phyloP scores from a whole-genome alignment of 2,329 filamentous ascomycete genomes.

The Furcasterigmium furcatum region DNA sequence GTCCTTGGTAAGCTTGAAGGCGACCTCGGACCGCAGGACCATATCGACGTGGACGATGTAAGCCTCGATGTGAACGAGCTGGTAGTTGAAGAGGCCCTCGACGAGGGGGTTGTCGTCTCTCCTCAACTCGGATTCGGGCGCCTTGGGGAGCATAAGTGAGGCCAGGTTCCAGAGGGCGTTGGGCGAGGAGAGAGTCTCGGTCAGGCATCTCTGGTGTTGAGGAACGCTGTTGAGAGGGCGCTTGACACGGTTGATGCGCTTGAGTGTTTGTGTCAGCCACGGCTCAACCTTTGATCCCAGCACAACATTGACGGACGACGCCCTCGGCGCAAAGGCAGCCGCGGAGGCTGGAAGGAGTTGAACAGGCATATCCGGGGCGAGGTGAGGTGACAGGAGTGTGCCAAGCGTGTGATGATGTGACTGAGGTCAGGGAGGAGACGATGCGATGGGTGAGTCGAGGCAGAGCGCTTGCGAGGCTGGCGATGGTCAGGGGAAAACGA shows the following conservation, averaged over 20 bases:
- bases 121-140: slow-evolving; percentile 78
- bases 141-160: slow-evolving; percentile 89
- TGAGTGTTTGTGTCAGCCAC: slow-evolving; percentile 94
- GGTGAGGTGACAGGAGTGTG: neutral
- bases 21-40: slow-evolving; percentile 95
- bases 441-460: slow-evolving; percentile 6
- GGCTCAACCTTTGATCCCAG: slow-evolving; percentile 88
- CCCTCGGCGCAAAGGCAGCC: slow-evolving; percentile 89
- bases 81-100: slow-evolving; percentile 88
- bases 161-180: slow-evolving; percentile 94
- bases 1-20: slow-evolving; percentile 94
- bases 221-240: slow-evolving; percentile 94
- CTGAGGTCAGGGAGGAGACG: neutral
- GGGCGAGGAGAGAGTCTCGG: slow-evolving; percentile 84
- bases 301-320: slow-evolving; percentile 90
- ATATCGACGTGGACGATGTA: slow-evolving; percentile 99
- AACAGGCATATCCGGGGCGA: slow-evolving; percentile 69
- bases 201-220: slow-evolving; percentile 93
- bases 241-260: slow-evolving; percentile 95
- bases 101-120: slow-evolving; percentile 79
- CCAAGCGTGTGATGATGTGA: neutral
- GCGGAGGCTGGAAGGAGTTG: slow-evolving; percentile 93
- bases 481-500: slow-evolving; percentile 24
- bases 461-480: slow-evolving; percentile 18
- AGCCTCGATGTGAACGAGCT: slow-evolving; percentile 89